Base-by-base conservation (phyloP, 2,329 filamentous ascomycete species). In the Fusarium mexicanum region DNA sequence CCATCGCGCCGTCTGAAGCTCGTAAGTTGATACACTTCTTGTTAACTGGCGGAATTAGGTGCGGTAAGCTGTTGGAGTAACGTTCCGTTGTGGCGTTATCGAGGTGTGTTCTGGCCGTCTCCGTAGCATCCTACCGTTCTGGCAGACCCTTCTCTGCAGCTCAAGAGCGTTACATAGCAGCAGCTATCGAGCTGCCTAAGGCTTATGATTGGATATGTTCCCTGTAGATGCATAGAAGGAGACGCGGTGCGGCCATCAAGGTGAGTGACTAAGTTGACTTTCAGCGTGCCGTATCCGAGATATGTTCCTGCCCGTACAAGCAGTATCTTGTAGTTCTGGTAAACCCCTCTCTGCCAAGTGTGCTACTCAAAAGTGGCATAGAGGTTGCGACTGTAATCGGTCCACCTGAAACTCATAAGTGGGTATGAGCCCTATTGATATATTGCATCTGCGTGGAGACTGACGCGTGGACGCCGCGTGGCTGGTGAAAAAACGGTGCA, bases 71-170 rank as follows among this genome's bases (percentile, higher is more conserved):
- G 24, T 26, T 6, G 6, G 1, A 46, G 18, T 13, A 17, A 20
- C 1, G 3, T 20, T 26, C 13, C 24, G 16, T 3, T 17, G 41
- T 11, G 33, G 33, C 43, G 10, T 46, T 46, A 9, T 46, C 24
- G 11, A 46, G 17, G 13, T 46, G n/a, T 46, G 5, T 13, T 18
- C 16, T 17, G 10, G 10, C 43, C n/a, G n/a, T 24, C n/a, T 24
- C 4, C 5, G 43, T 44, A 24, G 16, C 16, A 24, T 44, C n/a
- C 22, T 33, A 16, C 10, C 40, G 40, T 5, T n/a, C 22, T n/a
- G 1, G 14, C 0, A 7, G 7, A 11, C 22, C 14, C 7, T 6
- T 24, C 7, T 18, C 16, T 18, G 3, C 6, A 8, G 0, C n/a
- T 18, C 5, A 5, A 18, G 16, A 12, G 16, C 10, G 10, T n/a